These are phyloP conservation scores for Groenewaldozyma salmanticensis DNA, from an alignment of 805 yeast genomes.

Conservation along the genomic window DNA sequence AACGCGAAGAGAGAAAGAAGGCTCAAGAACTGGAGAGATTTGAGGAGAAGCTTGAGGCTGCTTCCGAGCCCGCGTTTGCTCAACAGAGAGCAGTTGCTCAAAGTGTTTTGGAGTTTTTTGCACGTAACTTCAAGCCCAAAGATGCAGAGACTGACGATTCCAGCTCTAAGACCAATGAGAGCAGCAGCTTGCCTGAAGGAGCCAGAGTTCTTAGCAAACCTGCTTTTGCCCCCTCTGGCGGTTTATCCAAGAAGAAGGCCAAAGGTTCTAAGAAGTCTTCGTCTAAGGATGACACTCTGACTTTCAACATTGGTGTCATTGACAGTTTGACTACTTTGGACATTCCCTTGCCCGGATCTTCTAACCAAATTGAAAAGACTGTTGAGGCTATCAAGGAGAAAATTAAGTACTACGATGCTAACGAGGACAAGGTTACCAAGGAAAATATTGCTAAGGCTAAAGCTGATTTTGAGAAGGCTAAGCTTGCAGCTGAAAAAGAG, in stretches of 20 bases:
- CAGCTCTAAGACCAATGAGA: slow-evolving; percentile 16
- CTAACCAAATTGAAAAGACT: slow-evolving; percentile 60
- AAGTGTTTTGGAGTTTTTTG: slow-evolving; percentile 60
- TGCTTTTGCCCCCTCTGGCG: slow-evolving; percentile 49
- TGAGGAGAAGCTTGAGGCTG: slow-evolving; percentile 60
- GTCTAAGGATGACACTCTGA: slow-evolving; percentile 36
- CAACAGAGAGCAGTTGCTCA: slow-evolving; percentile 70
- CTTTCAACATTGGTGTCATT: slow-evolving; percentile 72
- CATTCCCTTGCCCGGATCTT: slow-evolving; percentile 66
- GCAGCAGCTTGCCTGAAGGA: slow-evolving; percentile 43
- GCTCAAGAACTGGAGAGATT: slow-evolving; percentile 54
- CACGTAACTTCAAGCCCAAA: slow-evolving; percentile 65
- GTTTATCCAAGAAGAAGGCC: slow-evolving; percentile 44
- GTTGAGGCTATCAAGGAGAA: slow-evolving; percentile 62
- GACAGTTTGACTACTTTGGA: slow-evolving; percentile 67
- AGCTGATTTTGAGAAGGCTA: slow-evolving; percentile 62
- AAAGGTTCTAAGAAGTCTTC: slow-evolving; percentile 38
- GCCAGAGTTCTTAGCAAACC: slow-evolving; percentile 55
- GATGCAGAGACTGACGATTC: slow-evolving; percentile 26
- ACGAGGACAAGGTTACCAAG: slow-evolving; percentile 75
- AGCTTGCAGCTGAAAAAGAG: slow-evolving; percentile 30
- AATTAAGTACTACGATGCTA: slow-evolving; percentile 52
- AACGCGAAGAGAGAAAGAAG: slow-evolving; percentile 40
- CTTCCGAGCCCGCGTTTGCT: slow-evolving; percentile 70
- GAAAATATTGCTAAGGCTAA: slow-evolving; percentile 67